phyloP scores from a whole-genome alignment of 345 rosid species.

The Reutealis trisperma region DNA sequence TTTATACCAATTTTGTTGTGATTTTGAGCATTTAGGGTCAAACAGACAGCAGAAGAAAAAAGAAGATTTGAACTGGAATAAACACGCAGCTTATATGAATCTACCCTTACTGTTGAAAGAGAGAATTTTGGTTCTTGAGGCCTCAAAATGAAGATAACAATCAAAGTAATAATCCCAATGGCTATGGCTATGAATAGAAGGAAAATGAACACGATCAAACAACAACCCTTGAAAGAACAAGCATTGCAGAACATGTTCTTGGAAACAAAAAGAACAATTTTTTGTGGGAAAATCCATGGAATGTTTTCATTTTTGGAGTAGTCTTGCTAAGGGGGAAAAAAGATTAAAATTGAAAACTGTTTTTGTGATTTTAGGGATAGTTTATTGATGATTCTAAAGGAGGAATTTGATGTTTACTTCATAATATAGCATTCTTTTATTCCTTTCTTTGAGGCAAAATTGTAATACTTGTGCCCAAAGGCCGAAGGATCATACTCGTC shows the following conservation, averaged over 20 bases:
- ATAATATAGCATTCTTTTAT: conserved; percentile 18
- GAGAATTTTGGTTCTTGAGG: conserved; percentile 39
- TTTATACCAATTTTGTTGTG: conserved; percentile 39
- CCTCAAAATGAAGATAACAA: conserved; percentile 23
- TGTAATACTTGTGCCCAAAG: neutral
- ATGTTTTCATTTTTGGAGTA: conserved; percentile 9
- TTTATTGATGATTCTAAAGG: conserved; percentile 14
- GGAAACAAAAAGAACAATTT: conserved; percentile 7
- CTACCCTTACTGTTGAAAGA: conserved; percentile 23
- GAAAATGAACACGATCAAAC: conserved; percentile 18
- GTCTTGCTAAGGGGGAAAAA: neutral
- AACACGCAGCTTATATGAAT: conserved; percentile 28
- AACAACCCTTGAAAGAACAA: conserved; percentile 20
- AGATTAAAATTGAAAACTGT: neutral
- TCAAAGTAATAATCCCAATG: conserved; percentile 11
- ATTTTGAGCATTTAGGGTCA: conserved; percentile 34
- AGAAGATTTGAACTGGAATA: conserved; percentile 32
- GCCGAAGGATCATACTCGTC: neutral
- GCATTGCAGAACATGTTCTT: neutral
- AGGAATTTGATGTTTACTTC: conserved; percentile 32
- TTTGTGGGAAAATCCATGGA: conserved; percentile 21
- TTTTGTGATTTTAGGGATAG: conserved; percentile 6
- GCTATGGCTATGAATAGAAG: conserved; percentile 18
- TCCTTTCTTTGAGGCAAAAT: conserved; percentile 31
- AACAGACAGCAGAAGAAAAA: conserved; percentile 31